Base-by-base conservation (phyloP, 1,139 yeast genomes). In the Debaryomycetaceae sp. region DNA sequence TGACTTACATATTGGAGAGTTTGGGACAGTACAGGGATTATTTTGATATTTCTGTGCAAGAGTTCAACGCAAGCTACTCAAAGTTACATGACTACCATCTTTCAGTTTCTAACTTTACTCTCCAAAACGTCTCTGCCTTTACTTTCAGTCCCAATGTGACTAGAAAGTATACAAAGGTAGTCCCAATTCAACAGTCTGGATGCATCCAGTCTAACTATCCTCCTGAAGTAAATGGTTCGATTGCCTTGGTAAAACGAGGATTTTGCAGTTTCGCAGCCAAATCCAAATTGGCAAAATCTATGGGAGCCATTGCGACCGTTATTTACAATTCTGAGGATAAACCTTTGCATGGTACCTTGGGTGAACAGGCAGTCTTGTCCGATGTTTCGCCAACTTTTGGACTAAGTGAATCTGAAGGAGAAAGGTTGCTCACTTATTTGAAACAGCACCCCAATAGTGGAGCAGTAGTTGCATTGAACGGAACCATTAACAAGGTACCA, bases 121-220 rank as follows among this genome's bases (percentile, higher is more conserved):
- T 35, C 16, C 5, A 28, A 6, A 17, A 15, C 14, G 26, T 26
- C n/a, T 17, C 32, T 8, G 37, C 30, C 6, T 35, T 35, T 22
- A 35, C 16, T 3, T 35, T 35, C 13, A 35, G 37, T 13, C 37
- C 37, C 8, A 28, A 17, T 6, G 3, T 35, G 2, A 56, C 74
- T 41, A 59, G 57, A 18, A 61, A 58, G 46, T 78, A 81, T 15
- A 84, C 81, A 35, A 70, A 72, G 41, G 95, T 88, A 50, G 76
- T 78, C 15, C 67, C 77, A 41, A 84, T 79, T 33, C 63, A 65
- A 5, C 76, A 79, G 55, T 57, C 63, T 40, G 97, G 96, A 14
- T 89, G 97, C 66, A 59, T 67, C 5, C 62, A 65, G 5, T 63
- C 69, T 1, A 95, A 88, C 58, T 88, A 64, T 61, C 77, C 81